Evolutionary conservation across 352 stramenopile genomes (phyloP).

Genomic region (Phytophthora aleatoria): DNA sequence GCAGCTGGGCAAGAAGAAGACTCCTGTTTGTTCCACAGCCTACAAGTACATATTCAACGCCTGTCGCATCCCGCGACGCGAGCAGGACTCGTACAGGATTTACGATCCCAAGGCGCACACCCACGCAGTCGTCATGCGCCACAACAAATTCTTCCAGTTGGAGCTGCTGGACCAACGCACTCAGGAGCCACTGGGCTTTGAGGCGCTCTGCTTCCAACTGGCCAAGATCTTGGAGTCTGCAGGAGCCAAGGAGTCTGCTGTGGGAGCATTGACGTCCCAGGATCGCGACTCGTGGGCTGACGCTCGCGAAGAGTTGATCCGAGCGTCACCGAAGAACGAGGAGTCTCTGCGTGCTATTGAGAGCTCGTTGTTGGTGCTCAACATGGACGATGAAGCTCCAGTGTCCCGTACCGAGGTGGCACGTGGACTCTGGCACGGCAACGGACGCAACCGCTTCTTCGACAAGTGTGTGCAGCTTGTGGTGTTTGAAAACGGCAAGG

Average conservation of each 20-base stretch:
- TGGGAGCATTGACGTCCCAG: slow-evolving; percentile 73
- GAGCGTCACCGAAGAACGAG: slow-evolving; percentile 60
- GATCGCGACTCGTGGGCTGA: slow-evolving; percentile 84
- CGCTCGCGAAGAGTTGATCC: slow-evolving; percentile 68
- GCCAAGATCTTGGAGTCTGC: slow-evolving; percentile 54
- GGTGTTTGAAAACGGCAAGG: slow-evolving; percentile 95
- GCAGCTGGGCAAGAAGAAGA: slow-evolving; percentile 89
- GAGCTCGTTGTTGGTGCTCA: slow-evolving; percentile 69
- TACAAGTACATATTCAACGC: slow-evolving; percentile 97
- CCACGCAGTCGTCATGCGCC: slow-evolving; percentile 91
- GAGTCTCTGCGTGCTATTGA: slow-evolving; percentile 59
- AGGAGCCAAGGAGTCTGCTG: slow-evolving; percentile 50
- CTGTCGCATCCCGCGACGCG: slow-evolving; percentile 88
- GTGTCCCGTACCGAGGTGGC: slow-evolving; percentile 71
- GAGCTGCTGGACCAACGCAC: slow-evolving; percentile 52
- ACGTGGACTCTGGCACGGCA: slow-evolving; percentile 76
- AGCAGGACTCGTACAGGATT: slow-evolving; percentile 83
- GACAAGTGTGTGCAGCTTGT: slow-evolving; percentile 98
- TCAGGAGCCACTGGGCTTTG: slow-evolving; percentile 51
- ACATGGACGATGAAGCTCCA: slow-evolving; percentile 68
- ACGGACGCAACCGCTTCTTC: slow-evolving; percentile 95
- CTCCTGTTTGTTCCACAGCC: slow-evolving; percentile 89
- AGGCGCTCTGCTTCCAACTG: slow-evolving; percentile 63
- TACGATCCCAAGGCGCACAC: slow-evolving; percentile 88
- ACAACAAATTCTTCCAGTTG: slow-evolving; percentile 80